A percentile compares a stretch with the other conserved stretches of the same genome.
phyloP scores from a whole-genome alignment of 768 basidiomycete species.

The Mrakia hoshinonis region DNA sequence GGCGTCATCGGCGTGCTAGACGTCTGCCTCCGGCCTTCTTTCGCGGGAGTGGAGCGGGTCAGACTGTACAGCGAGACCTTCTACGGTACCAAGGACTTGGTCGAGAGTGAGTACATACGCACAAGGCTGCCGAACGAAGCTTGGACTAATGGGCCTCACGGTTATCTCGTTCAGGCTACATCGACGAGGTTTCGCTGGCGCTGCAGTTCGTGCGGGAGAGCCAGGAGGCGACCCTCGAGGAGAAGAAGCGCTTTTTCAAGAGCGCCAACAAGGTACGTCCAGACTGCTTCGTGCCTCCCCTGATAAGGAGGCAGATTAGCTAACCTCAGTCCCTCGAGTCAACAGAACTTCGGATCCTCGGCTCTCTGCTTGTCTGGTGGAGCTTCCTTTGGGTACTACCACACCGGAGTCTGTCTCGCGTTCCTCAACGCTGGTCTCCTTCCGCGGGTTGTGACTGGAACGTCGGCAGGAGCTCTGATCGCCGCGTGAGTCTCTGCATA shows the following conservation, averaged over 20 bases:
- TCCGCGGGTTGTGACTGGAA: conserved; percentile 77
- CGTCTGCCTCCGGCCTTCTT: conserved; percentile 81
- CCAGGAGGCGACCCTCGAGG: conserved; percentile 64
- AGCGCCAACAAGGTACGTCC: conserved; percentile 54
- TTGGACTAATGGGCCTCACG: too few species aligned
- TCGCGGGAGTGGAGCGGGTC: conserved; percentile 81
- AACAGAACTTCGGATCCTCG: conserved; percentile 67
- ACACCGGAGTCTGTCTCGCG: conserved; percentile 62
- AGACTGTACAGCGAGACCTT: conserved; percentile 93
- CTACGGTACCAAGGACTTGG: conserved; percentile 77
- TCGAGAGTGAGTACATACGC: conserved; percentile 59
- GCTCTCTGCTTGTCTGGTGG: conserved; percentile 95
- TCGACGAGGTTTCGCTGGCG: conserved; percentile 65
- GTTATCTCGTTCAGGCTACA: too few species aligned
- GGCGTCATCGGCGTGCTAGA: conserved; percentile 83
- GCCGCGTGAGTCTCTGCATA: conserved; percentile 38
- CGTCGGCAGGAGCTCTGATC: conserved; percentile 76
- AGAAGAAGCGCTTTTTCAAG: conserved; percentile 88
- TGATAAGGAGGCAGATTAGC: too few species aligned
- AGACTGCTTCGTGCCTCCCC: too few species aligned
- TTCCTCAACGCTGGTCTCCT: conserved; percentile 77
- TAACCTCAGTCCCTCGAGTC: not conserved
- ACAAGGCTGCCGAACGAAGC: not conserved
- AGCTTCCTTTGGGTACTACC: conserved; percentile 88
- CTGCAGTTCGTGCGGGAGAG: conserved; percentile 68